Percentiles rank a stretch among this genome's conserved stretches.
phyloP scores from a whole-genome alignment of 2,329 filamentous ascomycete genomes.

The Fusarium scirpi region DNA sequence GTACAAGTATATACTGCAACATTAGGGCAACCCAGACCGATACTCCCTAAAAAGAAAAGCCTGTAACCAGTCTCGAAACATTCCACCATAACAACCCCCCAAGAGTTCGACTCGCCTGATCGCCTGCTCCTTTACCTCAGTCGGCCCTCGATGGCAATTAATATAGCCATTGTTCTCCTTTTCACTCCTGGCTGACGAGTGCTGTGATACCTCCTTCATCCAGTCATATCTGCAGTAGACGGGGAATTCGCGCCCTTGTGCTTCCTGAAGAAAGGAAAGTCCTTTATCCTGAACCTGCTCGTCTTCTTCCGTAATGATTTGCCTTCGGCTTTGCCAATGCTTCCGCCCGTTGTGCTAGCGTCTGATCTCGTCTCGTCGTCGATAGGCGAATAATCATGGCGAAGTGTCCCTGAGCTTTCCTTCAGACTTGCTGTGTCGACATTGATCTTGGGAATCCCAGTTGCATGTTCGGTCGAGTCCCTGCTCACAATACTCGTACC shows the following conservation, averaged over 20 bases:
- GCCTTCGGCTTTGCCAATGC: conserved; percentile 61
- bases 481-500: conserved; percentile 74
- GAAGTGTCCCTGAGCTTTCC: conserved; percentile 46
- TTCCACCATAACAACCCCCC: conserved; percentile 9
- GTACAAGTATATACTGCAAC: conserved; percentile 47
- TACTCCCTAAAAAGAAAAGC: conserved; percentile 24
- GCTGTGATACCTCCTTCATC: conserved; percentile 45
- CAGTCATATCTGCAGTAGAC: conserved; percentile 51
- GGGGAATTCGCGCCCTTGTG: conserved; percentile 59
- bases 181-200: conserved; percentile 28
- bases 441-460: conserved; percentile 57
- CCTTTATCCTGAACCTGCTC: conserved; percentile 73
- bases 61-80: conserved; percentile 17
- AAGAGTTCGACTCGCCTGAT: not conserved
- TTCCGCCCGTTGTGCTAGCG: conserved; percentile 52
- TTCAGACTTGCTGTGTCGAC: conserved; percentile 55
- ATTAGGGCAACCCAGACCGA: conserved; percentile 22
- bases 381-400: conserved; percentile 40
- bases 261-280: conserved; percentile 67
- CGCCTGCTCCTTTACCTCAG: not conserved
- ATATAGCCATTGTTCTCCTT: conserved; percentile 5
- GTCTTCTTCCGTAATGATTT: conserved; percentile 70
- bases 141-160: not conserved
- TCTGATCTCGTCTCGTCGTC: conserved; percentile 52
- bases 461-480: conserved; percentile 65